Evolutionary conservation across 257 asterid genomes (phyloP).

Genomic region (Salvia miltiorrhiza): DNA sequence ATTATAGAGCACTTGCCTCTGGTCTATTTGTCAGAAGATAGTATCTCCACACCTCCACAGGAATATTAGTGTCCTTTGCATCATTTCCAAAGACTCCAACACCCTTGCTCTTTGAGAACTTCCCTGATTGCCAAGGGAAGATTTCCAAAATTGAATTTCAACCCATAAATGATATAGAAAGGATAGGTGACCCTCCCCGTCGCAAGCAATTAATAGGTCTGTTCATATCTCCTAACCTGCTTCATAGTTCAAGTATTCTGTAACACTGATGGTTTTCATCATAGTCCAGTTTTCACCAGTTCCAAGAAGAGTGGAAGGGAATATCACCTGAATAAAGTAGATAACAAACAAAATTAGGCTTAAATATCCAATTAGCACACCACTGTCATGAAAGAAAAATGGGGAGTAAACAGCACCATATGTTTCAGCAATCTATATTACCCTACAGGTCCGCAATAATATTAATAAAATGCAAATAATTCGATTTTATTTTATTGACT

Average conservation of each 20-base stretch:
- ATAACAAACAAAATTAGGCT: background rate
- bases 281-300: constrained; percentile 95
- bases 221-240: constrained; percentile 62
- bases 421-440: background rate
- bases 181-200: background rate
- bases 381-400: background rate
- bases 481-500: constrained; percentile 23
- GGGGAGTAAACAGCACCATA: background rate
- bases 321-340: constrained; percentile 65
- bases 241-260: constrained; percentile 95
- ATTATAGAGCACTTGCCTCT: constrained; percentile 55
- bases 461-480: background rate
- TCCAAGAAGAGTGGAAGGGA: constrained; percentile 95
- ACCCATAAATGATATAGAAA: background rate
- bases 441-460: background rate
- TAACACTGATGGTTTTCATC: constrained; percentile 95
- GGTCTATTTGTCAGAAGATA: constrained; percentile 93
- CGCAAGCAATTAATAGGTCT: background rate
- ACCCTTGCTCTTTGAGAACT: constrained; percentile 93
- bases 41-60: constrained; percentile 98
- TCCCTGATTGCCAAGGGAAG: constrained; percentile 43
- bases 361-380: background rate
- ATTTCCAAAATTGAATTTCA: background rate
- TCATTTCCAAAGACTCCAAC: constrained; percentile 96
- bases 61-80: constrained; percentile 79